Evolutionary conservation across 106 monocot genomes (phyloP).

Genomic region (Vanilla planifolia): DNA sequence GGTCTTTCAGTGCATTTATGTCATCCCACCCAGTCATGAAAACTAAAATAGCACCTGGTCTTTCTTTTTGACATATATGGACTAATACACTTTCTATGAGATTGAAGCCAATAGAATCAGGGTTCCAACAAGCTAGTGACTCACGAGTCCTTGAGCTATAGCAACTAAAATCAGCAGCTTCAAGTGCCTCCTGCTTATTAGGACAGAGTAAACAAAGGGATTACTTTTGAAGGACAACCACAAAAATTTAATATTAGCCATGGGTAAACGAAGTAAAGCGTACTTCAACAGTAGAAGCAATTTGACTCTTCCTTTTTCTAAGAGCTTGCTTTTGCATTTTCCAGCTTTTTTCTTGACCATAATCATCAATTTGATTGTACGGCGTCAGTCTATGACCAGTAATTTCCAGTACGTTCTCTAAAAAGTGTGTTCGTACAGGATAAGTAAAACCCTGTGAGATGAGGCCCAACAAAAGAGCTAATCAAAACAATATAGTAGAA

Average conservation of each 20-base stretch:
- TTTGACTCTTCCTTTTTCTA: constrained; percentile 92
- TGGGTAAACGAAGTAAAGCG: not conserved
- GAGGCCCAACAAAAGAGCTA: not conserved
- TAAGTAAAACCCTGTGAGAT: constrained; percentile 83
- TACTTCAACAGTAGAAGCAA: constrained; percentile 95
- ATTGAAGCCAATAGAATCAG: constrained; percentile 98
- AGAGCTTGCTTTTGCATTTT: constrained; percentile 99
- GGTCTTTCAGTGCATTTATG: constrained; percentile 95
- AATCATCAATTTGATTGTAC: constrained; percentile 99
- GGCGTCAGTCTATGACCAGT: constrained; percentile 89
- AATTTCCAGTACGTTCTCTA: constrained; percentile 83
- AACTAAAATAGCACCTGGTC: constrained; percentile 86
- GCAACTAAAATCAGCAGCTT: constrained; percentile 88
- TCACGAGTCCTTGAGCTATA: constrained; percentile 77
- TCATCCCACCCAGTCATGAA: constrained; percentile 99
- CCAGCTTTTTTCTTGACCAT: constrained; percentile 99
- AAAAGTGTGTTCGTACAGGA: constrained; percentile 81
- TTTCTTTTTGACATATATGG: constrained; percentile 84
- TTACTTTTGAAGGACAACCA: not conserved
- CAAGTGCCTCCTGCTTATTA: constrained; percentile 70
- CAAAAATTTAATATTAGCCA: not conserved
- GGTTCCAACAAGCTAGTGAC: constrained; percentile 90
- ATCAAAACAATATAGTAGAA: not conserved
- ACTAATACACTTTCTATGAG: constrained; percentile 80
- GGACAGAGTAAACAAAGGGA: constrained; percentile 4